Evolutionary conservation across 2,329 filamentous ascomycete genomes (phyloP).

Genomic region (Magnaporthiopsis incrustans): DNA sequence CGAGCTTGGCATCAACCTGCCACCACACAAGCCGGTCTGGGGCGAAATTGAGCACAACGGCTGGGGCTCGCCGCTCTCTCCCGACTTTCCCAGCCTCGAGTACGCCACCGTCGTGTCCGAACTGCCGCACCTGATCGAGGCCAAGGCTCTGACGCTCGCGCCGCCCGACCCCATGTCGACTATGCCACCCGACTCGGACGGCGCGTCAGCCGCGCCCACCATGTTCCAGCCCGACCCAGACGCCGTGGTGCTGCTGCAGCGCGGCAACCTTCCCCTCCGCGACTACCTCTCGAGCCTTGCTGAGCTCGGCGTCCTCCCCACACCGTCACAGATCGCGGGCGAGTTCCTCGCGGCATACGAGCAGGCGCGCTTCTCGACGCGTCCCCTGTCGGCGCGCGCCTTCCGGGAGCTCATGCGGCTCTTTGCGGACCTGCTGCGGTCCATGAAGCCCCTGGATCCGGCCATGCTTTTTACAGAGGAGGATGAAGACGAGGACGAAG

Average conservation of each 20-base stretch:
- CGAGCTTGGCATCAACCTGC: conserved; percentile 37
- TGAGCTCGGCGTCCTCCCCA: conserved; percentile 52
- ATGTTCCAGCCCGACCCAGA: conserved; percentile 47
- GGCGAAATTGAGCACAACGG: conserved; percentile 78
- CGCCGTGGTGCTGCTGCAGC: conserved; percentile 63
- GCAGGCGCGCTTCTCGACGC: conserved; percentile 70
- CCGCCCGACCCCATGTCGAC: conserved; percentile 40
- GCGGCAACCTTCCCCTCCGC: conserved; percentile 65
- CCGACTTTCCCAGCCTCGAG: conserved; percentile 71
- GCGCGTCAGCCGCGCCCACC: conserved; percentile 24
- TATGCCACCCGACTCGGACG: not conserved
- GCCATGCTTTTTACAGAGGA: conserved; percentile 34
- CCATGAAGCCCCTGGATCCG: conserved; percentile 60
- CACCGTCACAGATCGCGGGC: conserved; percentile 27
- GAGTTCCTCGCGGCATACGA: conserved; percentile 76
- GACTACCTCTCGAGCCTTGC: conserved; percentile 70
- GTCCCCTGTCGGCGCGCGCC: conserved; percentile 56
- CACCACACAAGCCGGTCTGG: conserved; percentile 55
- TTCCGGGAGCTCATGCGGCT: conserved; percentile 77
- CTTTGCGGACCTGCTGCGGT: conserved; percentile 72
- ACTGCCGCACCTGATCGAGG: conserved; percentile 83
- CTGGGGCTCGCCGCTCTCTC: conserved; percentile 74
- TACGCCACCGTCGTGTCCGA: conserved; percentile 76
- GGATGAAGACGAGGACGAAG: conserved; percentile 22
- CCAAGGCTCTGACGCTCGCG: conserved; percentile 81